Percentiles rank a stretch among this genome's conserved stretches.
Conservation (phyloP, 2,329 filamentous ascomycete genomes). For the Bipolaris sorokiniana region DNA sequence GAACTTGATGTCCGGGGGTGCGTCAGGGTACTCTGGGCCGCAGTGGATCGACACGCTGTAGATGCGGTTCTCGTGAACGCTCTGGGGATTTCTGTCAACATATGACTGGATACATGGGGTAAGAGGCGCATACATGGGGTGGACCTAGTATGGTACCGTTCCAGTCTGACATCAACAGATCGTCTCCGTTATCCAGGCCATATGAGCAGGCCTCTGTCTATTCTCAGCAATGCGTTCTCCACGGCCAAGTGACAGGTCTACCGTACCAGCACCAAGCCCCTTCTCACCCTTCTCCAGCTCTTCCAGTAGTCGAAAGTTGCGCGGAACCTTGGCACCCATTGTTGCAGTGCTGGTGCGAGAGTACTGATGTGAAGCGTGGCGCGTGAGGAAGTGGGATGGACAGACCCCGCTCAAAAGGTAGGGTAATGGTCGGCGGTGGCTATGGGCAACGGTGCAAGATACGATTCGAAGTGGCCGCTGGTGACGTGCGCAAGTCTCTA, state of each 20-base stretch:
- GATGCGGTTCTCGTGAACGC: conserved; percentile 97
- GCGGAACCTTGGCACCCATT: conserved; percentile 79
- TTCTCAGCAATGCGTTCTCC: conserved; percentile 12
- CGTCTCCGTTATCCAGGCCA: conserved; percentile 90
- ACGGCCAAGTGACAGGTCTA: neutral
- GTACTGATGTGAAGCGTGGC: conserved; percentile 20
- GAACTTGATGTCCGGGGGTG: conserved; percentile 88
- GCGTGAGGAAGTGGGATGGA: conserved; percentile 35
- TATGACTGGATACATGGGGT: neutral
- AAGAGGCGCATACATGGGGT: conserved; percentile 74
- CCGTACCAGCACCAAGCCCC: conserved; percentile 82
- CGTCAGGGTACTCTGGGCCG: conserved; percentile 85
- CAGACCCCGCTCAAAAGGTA: conserved; percentile 42
- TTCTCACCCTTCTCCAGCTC: conserved; percentile 99
- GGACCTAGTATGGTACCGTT: conserved; percentile 97
- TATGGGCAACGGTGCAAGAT: conserved; percentile 3
- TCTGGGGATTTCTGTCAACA: conserved; percentile 58
- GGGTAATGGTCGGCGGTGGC: conserved; percentile 8
- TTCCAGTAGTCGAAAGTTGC: conserved; percentile 95
- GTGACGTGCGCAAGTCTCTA: conserved; percentile 4
- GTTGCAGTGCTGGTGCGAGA: conserved; percentile 20
- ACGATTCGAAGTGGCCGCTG: neutral
- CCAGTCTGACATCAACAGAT: conserved; percentile 98
- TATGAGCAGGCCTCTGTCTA: conserved; percentile 90
- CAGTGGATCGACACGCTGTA: conserved; percentile 98